A percentile compares a stretch with the other conserved stretches of the same genome.
Evolutionary conservation across 176 grass and related monocot species (phyloP).

Genomic region (Thalia dealbata): DNA sequence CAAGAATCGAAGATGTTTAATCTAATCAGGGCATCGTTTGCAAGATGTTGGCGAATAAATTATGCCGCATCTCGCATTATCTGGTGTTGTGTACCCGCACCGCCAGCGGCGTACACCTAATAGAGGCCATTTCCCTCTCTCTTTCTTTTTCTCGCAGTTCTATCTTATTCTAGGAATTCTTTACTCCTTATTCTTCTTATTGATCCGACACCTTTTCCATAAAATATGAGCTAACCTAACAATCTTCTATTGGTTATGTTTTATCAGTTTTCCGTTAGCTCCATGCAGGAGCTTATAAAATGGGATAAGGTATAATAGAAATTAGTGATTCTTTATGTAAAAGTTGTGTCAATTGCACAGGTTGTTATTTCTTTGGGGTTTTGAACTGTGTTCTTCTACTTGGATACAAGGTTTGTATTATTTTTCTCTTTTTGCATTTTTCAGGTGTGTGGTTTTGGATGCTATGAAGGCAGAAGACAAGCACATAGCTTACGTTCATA

Average conservation of each 20-base stretch:
- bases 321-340: neutral
- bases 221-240: neutral
- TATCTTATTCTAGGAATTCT: neutral
- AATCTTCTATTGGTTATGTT: neutral
- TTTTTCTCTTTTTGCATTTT: conserved; percentile 14
- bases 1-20: neutral
- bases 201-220: neutral
- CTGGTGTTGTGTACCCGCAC: too few species aligned
- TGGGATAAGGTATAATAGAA: neutral
- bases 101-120: too few species aligned
- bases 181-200: neutral
- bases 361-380: neutral
- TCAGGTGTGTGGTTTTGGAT: conserved; percentile 47
- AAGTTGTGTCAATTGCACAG: neutral
- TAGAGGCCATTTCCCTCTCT: too few species aligned
- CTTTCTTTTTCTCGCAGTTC: too few species aligned
- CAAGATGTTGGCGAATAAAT: neutral
- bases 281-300: neutral
- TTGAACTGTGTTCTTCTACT: too few species aligned
- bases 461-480: conserved; percentile 71
- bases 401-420: neutral
- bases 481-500: conserved; percentile 65
- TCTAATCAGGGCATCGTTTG: neutral
- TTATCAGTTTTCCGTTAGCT: neutral
- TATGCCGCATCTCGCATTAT: neutral